These are phyloP conservation scores for Tolypocladium tundrense DNA, from an alignment of 2,329 filamentous ascomycete species.

Conservation along the genomic window DNA sequence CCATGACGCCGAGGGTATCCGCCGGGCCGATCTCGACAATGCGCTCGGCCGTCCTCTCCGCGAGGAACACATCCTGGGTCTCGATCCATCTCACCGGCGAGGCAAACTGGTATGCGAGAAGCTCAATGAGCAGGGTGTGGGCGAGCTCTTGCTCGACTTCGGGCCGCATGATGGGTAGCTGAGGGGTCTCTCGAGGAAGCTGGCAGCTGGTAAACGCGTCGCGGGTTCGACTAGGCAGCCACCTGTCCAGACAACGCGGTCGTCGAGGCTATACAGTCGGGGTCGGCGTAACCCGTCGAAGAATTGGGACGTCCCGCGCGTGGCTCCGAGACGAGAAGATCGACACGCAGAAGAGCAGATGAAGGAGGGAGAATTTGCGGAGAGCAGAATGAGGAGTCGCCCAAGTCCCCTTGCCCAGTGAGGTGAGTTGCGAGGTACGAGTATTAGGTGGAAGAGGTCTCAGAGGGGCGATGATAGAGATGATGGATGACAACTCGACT, in stretches of 20 bases:
- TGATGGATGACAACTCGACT: neutral
- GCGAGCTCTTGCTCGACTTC: slow-evolving; percentile 99
- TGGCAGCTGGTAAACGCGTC: neutral
- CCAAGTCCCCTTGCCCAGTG: slow-evolving; percentile 14
- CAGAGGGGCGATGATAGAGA: neutral
- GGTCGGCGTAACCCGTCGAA: neutral
- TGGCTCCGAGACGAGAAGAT: slow-evolving; percentile 10
- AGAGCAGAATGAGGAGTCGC: slow-evolving; percentile 11
- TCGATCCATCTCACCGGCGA: slow-evolving; percentile 99
- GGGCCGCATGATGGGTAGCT: slow-evolving; percentile 66
- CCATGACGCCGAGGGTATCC: slow-evolving; percentile 96
- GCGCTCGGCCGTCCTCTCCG: slow-evolving; percentile 88
- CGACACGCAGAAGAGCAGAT: neutral
- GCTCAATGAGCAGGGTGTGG: slow-evolving; percentile 95
- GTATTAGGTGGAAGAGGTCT: neutral
- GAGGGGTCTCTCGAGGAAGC: neutral
- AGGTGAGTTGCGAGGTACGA: slow-evolving; percentile 6
- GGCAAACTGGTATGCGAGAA: slow-evolving; percentile 97
- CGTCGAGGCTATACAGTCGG: neutral
- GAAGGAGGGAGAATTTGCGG: slow-evolving; percentile 5
- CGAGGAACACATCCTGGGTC: slow-evolving; percentile 98
- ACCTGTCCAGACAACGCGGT: neutral
- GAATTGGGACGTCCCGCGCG: neutral
- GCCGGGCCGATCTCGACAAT: slow-evolving; percentile 97
- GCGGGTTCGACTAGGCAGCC: neutral